These are phyloP conservation scores for Phytophthora rubi DNA, from an alignment of 352 stramenopile species.

Conservation along the genomic window DNA sequence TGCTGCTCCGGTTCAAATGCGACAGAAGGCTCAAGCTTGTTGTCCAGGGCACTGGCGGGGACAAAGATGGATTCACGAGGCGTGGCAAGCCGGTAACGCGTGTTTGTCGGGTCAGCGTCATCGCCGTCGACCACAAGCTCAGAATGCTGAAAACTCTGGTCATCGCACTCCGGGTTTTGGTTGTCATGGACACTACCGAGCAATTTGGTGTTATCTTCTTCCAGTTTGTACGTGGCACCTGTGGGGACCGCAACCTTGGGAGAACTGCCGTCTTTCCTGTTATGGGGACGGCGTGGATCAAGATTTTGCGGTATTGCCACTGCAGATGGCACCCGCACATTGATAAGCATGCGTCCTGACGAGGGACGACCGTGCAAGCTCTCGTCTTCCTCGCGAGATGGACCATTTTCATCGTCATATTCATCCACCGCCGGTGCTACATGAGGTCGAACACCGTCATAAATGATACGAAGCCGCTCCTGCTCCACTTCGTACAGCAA, in stretches of 20 bases:
- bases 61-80: conserved; percentile 62
- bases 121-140: conserved; percentile 16
- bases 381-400: conserved; percentile 13
- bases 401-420: neutral
- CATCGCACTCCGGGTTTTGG: conserved; percentile 13
- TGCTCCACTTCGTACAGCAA: conserved; percentile 76
- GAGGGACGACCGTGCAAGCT: neutral
- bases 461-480: conserved; percentile 71
- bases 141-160: neutral
- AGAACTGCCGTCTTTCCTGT: conserved; percentile 13
- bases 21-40: neutral
- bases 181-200: conserved; percentile 9
- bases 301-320: conserved; percentile 1
- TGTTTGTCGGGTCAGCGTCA: conserved; percentile 12
- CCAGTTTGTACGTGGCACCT: neutral
- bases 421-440: conserved; percentile 25
- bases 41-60: conserved; percentile 27
- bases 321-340: conserved; percentile 21
- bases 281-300: conserved; percentile 17
- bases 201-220: neutral
- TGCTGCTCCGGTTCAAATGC: conserved; percentile 13
- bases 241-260: neutral
- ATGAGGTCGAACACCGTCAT: conserved; percentile 33
- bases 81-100: conserved; percentile 40
- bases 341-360: conserved; percentile 26